Evolutionary conservation across 2,329 filamentous ascomycete species (phyloP), one percentile per base, ranked within the genome.

Genomic region (Claviceps sp.): DNA sequence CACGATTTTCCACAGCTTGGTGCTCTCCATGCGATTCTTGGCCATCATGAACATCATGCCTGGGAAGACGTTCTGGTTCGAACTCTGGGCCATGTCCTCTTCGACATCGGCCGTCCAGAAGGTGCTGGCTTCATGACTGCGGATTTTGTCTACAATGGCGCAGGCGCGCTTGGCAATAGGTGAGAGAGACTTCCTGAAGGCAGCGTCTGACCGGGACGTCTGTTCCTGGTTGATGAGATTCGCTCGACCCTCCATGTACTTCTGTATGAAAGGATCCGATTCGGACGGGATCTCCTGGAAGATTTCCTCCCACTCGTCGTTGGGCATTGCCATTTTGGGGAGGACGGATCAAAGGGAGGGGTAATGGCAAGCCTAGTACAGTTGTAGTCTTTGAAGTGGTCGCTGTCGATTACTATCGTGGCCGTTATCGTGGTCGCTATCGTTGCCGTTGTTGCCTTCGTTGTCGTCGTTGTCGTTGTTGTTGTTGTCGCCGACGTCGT

Each of bases 21-120:
- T 95, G 59, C 75, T 75, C 67, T 95, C 88, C 81, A 95, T 94
- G 40, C 81, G 80, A n/a, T 82, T 78, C 67, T 89, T 91, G 59
- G 88, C 88, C 38, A 91, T 75, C 38, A 79, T 83, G 68, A 95
- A 96, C 86, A 95, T 93, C 85, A 95, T 95, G 11, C 90, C 90
- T 0, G 88, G 88, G 63, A 86, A 88, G 49, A 91, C 72, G 58
- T 81, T 79, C 55, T 80, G 76, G 59, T 81, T 66, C n/a, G 68
- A 71, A 52, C 79, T 70, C 56, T 78, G 76, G 3, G 84, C 82
- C 3, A 88, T 71, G 45, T 75, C 75, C 61, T 90, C 82, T 60
- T 91, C 85, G 48, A 85, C 79, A 46, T 80, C 77, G 37, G 78
- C 73, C 9, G 83, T 88, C 90, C 89, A 95, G 54, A 91, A 72